Conservation (phyloP, 768 basidiomycete genomes). For the Serendipita sp. region DNA sequence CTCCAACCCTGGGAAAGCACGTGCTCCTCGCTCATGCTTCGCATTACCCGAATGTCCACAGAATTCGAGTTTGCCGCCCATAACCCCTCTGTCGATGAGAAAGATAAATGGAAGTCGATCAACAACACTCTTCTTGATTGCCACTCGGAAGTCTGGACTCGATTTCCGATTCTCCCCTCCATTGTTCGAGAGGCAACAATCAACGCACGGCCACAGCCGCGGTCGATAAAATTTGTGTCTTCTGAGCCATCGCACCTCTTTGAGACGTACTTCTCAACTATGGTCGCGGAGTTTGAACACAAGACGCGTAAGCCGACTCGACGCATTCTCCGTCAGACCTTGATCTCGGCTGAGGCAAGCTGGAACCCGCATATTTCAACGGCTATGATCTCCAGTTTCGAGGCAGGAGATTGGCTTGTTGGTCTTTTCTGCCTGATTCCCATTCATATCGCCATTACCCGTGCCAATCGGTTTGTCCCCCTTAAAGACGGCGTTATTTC, state of each 20-base stretch:
- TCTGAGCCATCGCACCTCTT: slow-evolving; percentile 19
- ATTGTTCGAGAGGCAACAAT: slow-evolving; percentile 29
- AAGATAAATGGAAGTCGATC: slow-evolving; percentile 13
- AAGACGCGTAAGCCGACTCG: slow-evolving; percentile 38
- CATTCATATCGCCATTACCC: slow-evolving; percentile 44
- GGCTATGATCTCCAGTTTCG: slow-evolving; percentile 17
- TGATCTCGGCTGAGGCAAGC: slow-evolving; percentile 14
- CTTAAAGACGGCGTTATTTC: slow-evolving; percentile 44
- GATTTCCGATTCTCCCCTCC: slow-evolving; percentile 42
- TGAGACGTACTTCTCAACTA: slow-evolving; percentile 28
- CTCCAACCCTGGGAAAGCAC: slow-evolving; percentile 22
- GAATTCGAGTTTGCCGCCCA: slow-evolving; percentile 41
- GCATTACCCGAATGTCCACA: slow-evolving; percentile 39
- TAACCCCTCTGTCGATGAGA: slow-evolving; percentile 14
- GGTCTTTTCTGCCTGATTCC: slow-evolving; percentile 47
- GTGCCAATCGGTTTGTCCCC: slow-evolving; percentile 45
- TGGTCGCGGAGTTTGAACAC: slow-evolving; percentile 34
- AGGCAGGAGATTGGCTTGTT: slow-evolving; percentile 45
- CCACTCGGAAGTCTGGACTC: slow-evolving; percentile 41
- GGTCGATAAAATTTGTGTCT: slow-evolving; percentile 29
- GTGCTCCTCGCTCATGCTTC: slow-evolving; percentile 31
- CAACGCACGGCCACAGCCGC: slow-evolving; percentile 23
- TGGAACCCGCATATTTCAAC: slow-evolving; percentile 14
- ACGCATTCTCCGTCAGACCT: slow-evolving; percentile 26
- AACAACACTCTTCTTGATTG: slow-evolving; percentile 42